Evolutionary conservation across 169 alveolate genomes (phyloP), one percentile per base, ranked within the genome.

Genomic region (Plasmodium adleri): DNA sequence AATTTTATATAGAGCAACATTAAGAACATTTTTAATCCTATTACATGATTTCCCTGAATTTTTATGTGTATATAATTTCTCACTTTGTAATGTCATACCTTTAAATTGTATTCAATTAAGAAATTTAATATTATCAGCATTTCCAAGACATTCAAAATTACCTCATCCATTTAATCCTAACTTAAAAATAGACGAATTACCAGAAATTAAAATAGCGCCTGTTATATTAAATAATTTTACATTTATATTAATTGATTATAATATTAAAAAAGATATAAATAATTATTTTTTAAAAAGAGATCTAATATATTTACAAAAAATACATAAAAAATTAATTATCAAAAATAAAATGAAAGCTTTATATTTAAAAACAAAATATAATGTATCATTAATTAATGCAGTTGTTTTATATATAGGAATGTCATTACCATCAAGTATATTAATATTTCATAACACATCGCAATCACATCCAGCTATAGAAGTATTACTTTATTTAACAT

Each of bases 31-130:
- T 43, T 92, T 97, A 83, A 96, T 96, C 59, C 88, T 97, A 80
- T 92, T 96, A 74, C 97, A 97, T 93, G 99, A 98, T 88, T 98
- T 95, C 91, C 99, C 99, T 12, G 99, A 99, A 75, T 98, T 98
- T 91, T 92, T 97, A 13, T 95, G 99, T 62, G 97, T 96, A 58
- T 98, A 96, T 93, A 95, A 98, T 89, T 95, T 94, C 83, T 94
- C 96, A 83, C 94, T 98, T 85, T 94, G 98, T 1, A 96, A 97
- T 86, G 88, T 88, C 60, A 90, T 98, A 63, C 97, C 99, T 58
- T 93, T 96, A 47, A 93, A 97, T 88, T 95, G 97, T 92, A 94
- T 96, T 22, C 97, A 97, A 76, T 88, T 98, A 66, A 95, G 98
- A 78, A 97, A 98, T 88, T 70, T 96, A 50, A 92, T 97, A 7